Conservation (phyloP, 208 protist genomes). For the Jaenimonas drosophilae region DNA sequence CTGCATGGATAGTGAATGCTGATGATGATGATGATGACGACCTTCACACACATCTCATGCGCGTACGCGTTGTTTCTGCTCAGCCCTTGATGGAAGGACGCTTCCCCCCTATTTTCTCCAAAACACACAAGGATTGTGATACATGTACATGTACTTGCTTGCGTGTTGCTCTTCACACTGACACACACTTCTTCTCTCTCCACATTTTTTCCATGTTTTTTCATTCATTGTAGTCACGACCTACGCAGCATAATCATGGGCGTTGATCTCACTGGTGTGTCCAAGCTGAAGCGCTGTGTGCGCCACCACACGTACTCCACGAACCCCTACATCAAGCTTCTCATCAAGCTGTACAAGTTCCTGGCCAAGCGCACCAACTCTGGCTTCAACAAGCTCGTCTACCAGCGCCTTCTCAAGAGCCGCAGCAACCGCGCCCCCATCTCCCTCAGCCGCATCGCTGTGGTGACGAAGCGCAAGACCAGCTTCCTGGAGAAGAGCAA, state of each 20-base stretch:
- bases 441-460: slow-evolving; percentile 93
- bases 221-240: slow-evolving; percentile 5
- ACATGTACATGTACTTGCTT: too few relatives aligned
- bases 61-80: too few relatives aligned
- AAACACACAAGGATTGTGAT: background rate
- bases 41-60: too few relatives aligned
- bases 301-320: slow-evolving; percentile 92
- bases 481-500: slow-evolving; percentile 68
- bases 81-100: background rate
- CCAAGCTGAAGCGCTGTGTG: slow-evolving; percentile 86
- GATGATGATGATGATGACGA: too few relatives aligned
- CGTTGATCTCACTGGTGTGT: slow-evolving; percentile 85
- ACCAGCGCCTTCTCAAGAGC: slow-evolving; percentile 95
- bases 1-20: too few relatives aligned
- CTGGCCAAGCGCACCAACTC: slow-evolving; percentile 96
- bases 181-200: slow-evolving; percentile 2
- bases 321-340: slow-evolving; percentile 97
- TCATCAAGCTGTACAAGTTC: slow-evolving; percentile 99
- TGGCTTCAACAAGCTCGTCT: slow-evolving; percentile 98
- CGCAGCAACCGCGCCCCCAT: slow-evolving; percentile 95
- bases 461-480: slow-evolving; percentile 89
- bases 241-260: slow-evolving; percentile 41
- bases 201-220: slow-evolving; percentile 5
- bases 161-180: background rate
- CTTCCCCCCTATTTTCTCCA: background rate